Percentiles rank a stretch among this genome's conserved stretches.
phyloP scores from a whole-genome alignment of 495 filamentous ascomycete species.

The Aspergillus nanangensis region DNA sequence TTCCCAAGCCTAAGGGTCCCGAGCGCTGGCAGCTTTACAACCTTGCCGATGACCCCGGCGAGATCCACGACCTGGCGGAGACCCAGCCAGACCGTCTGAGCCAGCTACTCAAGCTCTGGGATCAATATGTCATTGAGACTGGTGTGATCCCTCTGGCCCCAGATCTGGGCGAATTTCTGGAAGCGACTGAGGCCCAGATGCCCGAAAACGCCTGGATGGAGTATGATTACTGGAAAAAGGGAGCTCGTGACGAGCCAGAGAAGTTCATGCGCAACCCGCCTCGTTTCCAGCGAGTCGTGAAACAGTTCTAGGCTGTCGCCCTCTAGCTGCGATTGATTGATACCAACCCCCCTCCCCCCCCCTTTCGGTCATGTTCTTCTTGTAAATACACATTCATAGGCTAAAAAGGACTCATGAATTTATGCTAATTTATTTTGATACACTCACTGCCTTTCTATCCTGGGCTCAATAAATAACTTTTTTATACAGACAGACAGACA shows the following conservation, averaged over 20 bases:
- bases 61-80: conserved; percentile 56
- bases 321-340: not conserved
- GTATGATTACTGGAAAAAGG: conserved; percentile 64
- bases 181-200: conserved; percentile 63
- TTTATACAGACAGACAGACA: too few relatives aligned
- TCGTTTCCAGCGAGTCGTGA: conserved; percentile 48
- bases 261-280: conserved; percentile 50
- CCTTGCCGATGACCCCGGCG: conserved; percentile 37
- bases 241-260: conserved; percentile 51
- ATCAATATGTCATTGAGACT: conserved; percentile 57
- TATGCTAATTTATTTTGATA: too few relatives aligned
- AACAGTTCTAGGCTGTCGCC: conserved; percentile 27
- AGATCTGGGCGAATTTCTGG: conserved; percentile 41
- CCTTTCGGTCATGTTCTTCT: too few relatives aligned
- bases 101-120: conserved; percentile 48
- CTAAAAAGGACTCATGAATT: not conserved
- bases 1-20: conserved; percentile 44
- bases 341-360: too few relatives aligned
- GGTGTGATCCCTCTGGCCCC: conserved; percentile 48
- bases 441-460: too few relatives aligned
- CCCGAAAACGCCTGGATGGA: conserved; percentile 65
- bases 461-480: too few relatives aligned
- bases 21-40: conserved; percentile 48
- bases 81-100: conserved; percentile 52
- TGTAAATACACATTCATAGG: not conserved